phyloP scores from a whole-genome alignment of 2,329 filamentous ascomycete genomes.

The Penicillium frequentans region DNA sequence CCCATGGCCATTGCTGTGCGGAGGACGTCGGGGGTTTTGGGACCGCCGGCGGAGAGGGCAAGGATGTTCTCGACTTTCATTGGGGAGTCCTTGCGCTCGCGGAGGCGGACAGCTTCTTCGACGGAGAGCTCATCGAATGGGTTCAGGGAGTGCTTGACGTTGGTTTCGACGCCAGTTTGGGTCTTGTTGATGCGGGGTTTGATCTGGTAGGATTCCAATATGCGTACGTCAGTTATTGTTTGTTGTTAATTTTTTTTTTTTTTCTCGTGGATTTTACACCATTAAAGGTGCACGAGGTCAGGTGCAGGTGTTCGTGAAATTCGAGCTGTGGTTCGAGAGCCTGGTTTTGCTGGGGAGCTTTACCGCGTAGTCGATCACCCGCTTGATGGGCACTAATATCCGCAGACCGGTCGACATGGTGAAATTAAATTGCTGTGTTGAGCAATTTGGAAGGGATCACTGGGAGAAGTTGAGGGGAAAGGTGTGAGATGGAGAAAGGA shows the following conservation, averaged over 20 bases:
- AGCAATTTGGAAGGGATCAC: slow-evolving; percentile 1
- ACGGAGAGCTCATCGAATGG: slow-evolving; percentile 98
- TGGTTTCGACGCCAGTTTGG: slow-evolving; percentile 84
- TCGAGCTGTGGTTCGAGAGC: slow-evolving; percentile 1
- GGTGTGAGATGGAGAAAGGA: slow-evolving; percentile 13
- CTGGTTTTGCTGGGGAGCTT: slow-evolving; percentile 27
- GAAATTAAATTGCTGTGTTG: slow-evolving; percentile 7
- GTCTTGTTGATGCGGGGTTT: slow-evolving; percentile 70
- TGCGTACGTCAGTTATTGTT: background rate
- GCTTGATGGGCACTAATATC: slow-evolving; percentile 78
- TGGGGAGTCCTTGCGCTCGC: slow-evolving; percentile 74
- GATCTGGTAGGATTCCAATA: slow-evolving; percentile 47
- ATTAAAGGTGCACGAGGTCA: background rate
- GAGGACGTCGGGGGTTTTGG: slow-evolving; percentile 84
- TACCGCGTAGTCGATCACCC: slow-evolving; percentile 86
- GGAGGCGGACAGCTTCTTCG: slow-evolving; percentile 92
- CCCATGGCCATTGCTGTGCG: slow-evolving; percentile 99
- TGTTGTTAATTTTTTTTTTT: background rate
- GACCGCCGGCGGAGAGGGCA: slow-evolving; percentile 80
- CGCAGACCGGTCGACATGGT: slow-evolving; percentile 56
- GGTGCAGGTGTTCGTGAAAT: background rate
- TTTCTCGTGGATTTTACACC: background rate
- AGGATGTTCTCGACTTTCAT: slow-evolving; percentile 86
- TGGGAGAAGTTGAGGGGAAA: slow-evolving; percentile 13
- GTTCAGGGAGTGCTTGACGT: slow-evolving; percentile 98